These are phyloP conservation scores for Lasiosphaeriaceae sp. DNA, from an alignment of 495 filamentous ascomycete species.

Conservation along the genomic window DNA sequence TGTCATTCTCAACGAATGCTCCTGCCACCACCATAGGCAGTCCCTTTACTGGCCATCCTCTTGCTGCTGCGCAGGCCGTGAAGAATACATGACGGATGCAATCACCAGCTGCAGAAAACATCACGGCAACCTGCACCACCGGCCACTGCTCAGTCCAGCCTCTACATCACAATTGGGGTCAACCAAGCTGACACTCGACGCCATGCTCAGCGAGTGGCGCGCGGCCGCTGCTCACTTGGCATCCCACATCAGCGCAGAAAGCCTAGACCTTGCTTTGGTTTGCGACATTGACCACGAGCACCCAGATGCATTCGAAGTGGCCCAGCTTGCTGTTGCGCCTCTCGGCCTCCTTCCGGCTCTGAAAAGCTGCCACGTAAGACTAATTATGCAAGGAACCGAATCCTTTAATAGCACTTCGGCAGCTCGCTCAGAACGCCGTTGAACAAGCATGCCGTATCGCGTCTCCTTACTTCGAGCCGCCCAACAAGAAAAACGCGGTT, in stretches of 20 bases:
- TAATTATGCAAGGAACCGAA: background rate
- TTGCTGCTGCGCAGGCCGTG: no score
- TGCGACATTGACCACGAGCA: background rate
- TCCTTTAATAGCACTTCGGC: background rate
- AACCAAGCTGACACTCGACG: background rate
- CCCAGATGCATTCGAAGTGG: background rate
- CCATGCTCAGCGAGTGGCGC: constrained; percentile 10
- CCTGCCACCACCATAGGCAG: background rate
- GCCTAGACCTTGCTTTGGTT: constrained; percentile 6
- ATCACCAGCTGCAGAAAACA: background rate
- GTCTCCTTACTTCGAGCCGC: background rate
- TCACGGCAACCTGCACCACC: background rate
- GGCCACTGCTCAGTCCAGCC: background rate
- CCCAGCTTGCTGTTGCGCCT: background rate
- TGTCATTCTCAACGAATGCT: constrained; percentile 10
- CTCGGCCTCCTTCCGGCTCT: background rate
- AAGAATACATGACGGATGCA: no score
- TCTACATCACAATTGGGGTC: background rate
- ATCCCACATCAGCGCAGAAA: background rate
- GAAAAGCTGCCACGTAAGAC: background rate
- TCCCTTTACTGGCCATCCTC: no score
- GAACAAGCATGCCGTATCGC: background rate
- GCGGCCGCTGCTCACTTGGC: background rate
- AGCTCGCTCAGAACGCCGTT: background rate
- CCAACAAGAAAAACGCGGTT: background rate